phyloP scores from a whole-genome alignment of 2,329 filamentous ascomycete species.

The Xylaria sp. region DNA sequence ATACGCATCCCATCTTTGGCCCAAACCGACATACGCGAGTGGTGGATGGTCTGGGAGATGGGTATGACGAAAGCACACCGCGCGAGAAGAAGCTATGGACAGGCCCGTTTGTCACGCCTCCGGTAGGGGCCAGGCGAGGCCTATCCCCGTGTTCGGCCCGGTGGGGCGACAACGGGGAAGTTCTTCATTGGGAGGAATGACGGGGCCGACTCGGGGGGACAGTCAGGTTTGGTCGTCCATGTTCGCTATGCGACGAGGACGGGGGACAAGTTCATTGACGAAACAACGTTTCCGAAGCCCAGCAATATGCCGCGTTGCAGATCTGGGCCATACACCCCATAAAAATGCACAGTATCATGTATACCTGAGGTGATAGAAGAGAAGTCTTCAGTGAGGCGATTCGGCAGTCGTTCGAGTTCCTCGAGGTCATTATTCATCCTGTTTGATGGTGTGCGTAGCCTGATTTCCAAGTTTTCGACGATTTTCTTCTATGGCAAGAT shows the following conservation, averaged over 20 bases:
- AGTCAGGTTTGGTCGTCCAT: not conserved
- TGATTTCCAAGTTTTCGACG: too few species aligned
- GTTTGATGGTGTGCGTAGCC: too few species aligned
- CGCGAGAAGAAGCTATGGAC: not conserved
- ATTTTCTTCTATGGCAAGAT: too few species aligned
- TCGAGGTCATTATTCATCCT: too few species aligned
- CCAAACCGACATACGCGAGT: not conserved
- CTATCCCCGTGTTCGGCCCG: not conserved
- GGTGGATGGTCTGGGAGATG: not conserved
- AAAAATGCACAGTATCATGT: too few species aligned
- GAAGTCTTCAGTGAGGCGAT: too few species aligned
- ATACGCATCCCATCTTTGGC: not conserved
- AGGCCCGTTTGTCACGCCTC: not conserved
- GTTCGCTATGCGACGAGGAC: not conserved
- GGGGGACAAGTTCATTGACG: not conserved
- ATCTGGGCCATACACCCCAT: not conserved
- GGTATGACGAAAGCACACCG: not conserved
- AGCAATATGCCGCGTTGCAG: too few species aligned
- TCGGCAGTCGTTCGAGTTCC: too few species aligned
- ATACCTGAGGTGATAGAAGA: too few species aligned
- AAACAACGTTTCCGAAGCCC: not conserved
- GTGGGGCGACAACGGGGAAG: not conserved
- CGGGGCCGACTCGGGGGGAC: not conserved
- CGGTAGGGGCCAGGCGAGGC: not conserved
- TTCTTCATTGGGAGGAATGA: not conserved